Evolutionary conservation across 2,329 filamentous ascomycete species (phyloP).

Genomic region (Ophidiomyces ophidiicola): DNA sequence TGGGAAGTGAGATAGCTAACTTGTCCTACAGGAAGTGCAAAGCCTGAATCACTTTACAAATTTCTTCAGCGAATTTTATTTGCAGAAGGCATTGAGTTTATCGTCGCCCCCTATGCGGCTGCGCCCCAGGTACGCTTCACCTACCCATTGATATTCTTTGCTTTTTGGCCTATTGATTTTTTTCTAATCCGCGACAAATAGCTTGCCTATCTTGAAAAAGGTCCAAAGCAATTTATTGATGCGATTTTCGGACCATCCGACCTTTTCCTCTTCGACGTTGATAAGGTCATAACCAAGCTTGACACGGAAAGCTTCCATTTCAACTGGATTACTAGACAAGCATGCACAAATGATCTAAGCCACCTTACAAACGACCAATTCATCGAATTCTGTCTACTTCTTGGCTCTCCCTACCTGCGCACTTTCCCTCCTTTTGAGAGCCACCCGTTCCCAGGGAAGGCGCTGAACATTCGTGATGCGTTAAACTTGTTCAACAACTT

Average conservation of each 20-base stretch:
- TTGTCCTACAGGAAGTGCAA: conserved; percentile 49
- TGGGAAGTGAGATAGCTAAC: neutral
- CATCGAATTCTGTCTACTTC: conserved; percentile 69
- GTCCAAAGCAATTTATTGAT: conserved; percentile 55
- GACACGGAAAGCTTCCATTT: conserved; percentile 51
- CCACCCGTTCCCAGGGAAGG: conserved; percentile 42
- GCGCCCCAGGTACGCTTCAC: conserved; percentile 57
- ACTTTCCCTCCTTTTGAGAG: conserved; percentile 67
- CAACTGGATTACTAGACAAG: conserved; percentile 51
- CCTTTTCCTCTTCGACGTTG: conserved; percentile 71
- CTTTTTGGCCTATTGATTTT: conserved; percentile 8
- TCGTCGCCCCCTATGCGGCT: conserved; percentile 77
- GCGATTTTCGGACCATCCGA: conserved; percentile 76
- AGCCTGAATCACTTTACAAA: conserved; percentile 59
- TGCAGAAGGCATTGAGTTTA: conserved; percentile 57
- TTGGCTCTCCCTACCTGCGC: conserved; percentile 67
- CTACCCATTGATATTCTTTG: conserved; percentile 1
- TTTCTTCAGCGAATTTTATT: conserved; percentile 64
- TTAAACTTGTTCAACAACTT: conserved; percentile 58
- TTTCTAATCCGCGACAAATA: no score
- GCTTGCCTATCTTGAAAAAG: conserved; percentile 64
- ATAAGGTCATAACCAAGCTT: conserved; percentile 53
- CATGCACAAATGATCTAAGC: conserved; percentile 56
- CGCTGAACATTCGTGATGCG: conserved; percentile 57
- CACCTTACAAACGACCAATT: conserved; percentile 59